Evolutionary conservation across 2,329 filamentous ascomycete species (phyloP).

Genomic region (Ophiostoma fasciatum): DNA sequence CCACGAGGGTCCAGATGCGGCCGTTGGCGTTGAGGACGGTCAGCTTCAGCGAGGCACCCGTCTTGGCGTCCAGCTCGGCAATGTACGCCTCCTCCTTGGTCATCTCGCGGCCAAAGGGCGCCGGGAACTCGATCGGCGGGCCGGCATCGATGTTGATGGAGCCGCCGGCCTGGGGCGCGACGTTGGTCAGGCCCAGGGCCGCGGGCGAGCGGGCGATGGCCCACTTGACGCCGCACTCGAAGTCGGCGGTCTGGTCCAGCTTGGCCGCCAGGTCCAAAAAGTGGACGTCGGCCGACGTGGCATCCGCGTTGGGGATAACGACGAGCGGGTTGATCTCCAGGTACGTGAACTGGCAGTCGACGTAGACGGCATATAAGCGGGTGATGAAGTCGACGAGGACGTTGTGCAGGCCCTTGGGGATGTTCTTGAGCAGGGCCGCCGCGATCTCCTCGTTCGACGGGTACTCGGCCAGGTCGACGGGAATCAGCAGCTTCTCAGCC

Average conservation of each 20-base stretch:
- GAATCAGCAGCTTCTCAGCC: conserved; percentile 95
- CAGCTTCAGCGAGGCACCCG: conserved; percentile 94
- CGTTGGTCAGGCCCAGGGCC: conserved; percentile 67
- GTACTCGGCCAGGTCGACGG: conserved; percentile 86
- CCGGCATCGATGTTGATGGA: conserved; percentile 92
- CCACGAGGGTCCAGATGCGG: conserved; percentile 95
- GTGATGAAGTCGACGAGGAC: conserved; percentile 99
- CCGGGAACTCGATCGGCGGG: conserved; percentile 97
- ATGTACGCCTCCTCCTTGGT: conserved; percentile 99
- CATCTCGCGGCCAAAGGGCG: conserved; percentile 95
- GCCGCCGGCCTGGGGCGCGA: conserved; percentile 44
- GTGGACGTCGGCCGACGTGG: conserved; percentile 85
- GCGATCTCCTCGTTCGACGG: conserved; percentile 95
- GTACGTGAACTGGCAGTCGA: conserved; percentile 99
- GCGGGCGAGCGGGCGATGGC: conserved; percentile 84
- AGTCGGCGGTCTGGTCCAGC: conserved; percentile 97
- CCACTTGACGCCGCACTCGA: conserved; percentile 99
- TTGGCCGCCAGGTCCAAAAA: conserved; percentile 98
- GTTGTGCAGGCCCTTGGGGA: conserved; percentile 90
- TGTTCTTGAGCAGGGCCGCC: conserved; percentile 70
- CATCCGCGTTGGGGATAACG: conserved; percentile 86
- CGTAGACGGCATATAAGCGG: conserved; percentile 94
- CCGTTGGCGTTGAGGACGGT: conserved; percentile 86
- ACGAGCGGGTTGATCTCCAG: conserved; percentile 99
- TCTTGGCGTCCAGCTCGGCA: conserved; percentile 96